phyloP scores from a whole-genome alignment of 495 filamentous ascomycete species.

The Lepidopterella palustris region DNA sequence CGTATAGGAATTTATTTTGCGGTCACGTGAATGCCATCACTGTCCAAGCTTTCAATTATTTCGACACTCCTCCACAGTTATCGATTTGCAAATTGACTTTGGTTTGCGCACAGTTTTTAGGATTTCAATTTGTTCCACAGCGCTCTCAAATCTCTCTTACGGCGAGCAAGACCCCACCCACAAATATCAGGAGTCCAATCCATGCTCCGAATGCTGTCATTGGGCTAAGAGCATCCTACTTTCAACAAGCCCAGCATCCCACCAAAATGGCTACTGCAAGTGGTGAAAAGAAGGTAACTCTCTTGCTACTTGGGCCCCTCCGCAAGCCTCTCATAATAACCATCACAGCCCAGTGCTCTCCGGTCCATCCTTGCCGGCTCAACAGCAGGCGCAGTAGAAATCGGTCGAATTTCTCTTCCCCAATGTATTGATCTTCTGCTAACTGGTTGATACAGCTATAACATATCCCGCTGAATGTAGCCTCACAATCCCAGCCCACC shows the following conservation, averaged over 20 bases:
- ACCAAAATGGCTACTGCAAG: not conserved
- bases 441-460: conserved; percentile 54
- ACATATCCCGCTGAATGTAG: conserved; percentile 96
- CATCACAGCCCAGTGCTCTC: conserved; percentile 61
- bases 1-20: conserved; percentile 9
- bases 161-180: too few relatives aligned
- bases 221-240: too few relatives aligned
- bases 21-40: conserved; percentile 13
- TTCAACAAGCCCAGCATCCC: too few relatives aligned
- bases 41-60: conserved; percentile 10
- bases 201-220: too few relatives aligned
- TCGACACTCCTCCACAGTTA: conserved; percentile 8
- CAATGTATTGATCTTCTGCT: not conserved
- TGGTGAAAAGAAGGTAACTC: not conserved
- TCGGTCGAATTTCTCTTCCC: conserved; percentile 49
- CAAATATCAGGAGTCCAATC: too few relatives aligned
- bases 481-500: conserved; percentile 14
- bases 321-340: not conserved
- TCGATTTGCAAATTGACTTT: not conserved
- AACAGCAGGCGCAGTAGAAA: conserved; percentile 89
- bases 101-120: too few relatives aligned
- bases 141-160: too few relatives aligned
- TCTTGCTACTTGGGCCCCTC: not conserved
- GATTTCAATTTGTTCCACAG: too few relatives aligned
- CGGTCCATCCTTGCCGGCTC: conserved; percentile 85